These are phyloP conservation scores for Fusarium domesticum DNA, from an alignment of 2,329 filamentous ascomycete species.

Conservation along the genomic window DNA sequence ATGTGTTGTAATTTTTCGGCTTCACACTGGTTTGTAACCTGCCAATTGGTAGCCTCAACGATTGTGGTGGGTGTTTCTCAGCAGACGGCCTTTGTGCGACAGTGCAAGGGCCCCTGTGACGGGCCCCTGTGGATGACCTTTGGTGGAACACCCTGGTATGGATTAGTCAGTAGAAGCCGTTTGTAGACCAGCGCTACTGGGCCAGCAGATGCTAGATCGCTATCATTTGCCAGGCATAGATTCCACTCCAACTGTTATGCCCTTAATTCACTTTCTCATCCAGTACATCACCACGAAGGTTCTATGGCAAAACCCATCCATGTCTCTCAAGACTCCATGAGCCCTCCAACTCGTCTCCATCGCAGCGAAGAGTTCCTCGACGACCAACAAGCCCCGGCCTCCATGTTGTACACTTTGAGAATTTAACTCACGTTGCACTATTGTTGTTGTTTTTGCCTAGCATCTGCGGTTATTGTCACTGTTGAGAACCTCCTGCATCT, in stretches of 20 bases:
- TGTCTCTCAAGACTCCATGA: constrained; percentile 28
- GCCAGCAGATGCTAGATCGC: not conserved
- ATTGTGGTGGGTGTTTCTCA: constrained; percentile 11
- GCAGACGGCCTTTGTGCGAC: constrained; percentile 13
- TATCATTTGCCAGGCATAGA: not conserved
- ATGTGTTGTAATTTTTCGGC: constrained; percentile 19
- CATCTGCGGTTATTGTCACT: constrained; percentile 16
- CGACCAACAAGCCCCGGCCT: constrained; percentile 19
- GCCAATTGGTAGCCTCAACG: not conserved
- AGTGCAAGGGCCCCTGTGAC: constrained; percentile 4
- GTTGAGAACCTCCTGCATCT: constrained; percentile 2
- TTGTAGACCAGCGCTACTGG: constrained; percentile 7
- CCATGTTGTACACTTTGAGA: constrained; percentile 20
- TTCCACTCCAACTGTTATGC: constrained; percentile 1
- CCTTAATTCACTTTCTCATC: constrained; percentile 1
- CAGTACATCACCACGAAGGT: constrained; percentile 17
- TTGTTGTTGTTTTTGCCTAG: constrained; percentile 11
- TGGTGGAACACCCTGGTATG: not conserved
- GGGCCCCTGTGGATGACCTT: not conserved
- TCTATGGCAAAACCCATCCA: constrained; percentile 30
- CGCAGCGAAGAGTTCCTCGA: constrained; percentile 20
- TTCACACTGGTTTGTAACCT: not conserved
- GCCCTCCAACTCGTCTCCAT: constrained; percentile 26
- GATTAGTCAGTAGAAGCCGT: constrained; percentile 8
- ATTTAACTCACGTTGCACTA: constrained; percentile 11